Conservation (phyloP, 202 grass and related monocot genomes). For the Brachypodium distachyon region DNA sequence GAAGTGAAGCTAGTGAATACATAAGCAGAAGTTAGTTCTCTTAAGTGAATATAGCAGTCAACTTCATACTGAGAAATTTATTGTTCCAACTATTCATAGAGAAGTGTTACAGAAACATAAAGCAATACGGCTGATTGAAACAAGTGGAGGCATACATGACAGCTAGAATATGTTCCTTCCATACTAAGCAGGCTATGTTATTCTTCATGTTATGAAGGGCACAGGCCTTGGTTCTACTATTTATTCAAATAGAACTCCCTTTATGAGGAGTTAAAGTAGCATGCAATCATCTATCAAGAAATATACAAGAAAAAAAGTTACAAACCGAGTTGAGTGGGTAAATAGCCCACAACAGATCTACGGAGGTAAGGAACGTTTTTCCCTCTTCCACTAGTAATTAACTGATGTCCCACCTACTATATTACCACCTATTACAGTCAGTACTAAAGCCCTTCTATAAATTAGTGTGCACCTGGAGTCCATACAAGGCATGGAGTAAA, state of each 20-base stretch:
- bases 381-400: neutral
- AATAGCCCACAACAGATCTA: neutral
- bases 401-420: neutral
- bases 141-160: neutral
- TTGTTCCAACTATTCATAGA: neutral
- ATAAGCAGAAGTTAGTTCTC: constrained; percentile 1
- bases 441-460: neutral
- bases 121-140: neutral
- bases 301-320: neutral
- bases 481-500: neutral
- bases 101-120: neutral
- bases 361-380: neutral
- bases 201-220: constrained; percentile 5
- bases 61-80: constrained; percentile 3
- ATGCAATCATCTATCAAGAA: constrained; percentile 6
- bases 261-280: neutral
- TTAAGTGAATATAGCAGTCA: neutral
- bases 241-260: neutral
- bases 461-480: neutral
- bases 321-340: neutral
- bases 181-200: neutral
- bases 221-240: neutral
- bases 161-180: neutral
- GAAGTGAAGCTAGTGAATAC: neutral
- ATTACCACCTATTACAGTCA: neutral